phyloP scores from a whole-genome alignment of 2,329 filamentous ascomycete species.

The Ophiocordyceps robertsii region DNA sequence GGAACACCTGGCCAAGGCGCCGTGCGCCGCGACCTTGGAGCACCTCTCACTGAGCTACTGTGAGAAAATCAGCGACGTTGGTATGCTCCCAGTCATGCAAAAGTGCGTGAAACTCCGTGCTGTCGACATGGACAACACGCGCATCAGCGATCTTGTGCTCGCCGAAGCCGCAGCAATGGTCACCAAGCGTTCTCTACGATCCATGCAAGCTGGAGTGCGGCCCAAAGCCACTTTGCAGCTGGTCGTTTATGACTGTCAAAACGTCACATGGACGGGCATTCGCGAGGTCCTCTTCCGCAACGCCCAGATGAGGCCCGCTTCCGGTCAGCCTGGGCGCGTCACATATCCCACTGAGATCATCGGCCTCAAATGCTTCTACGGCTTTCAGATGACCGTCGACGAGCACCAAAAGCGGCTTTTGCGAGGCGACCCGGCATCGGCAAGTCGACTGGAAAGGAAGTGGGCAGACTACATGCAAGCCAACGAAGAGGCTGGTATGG shows the following conservation, averaged over 20 bases:
- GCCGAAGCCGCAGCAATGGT: constrained; percentile 76
- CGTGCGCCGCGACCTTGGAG: constrained; percentile 57
- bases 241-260: constrained; percentile 81
- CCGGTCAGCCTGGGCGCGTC: constrained; percentile 21
- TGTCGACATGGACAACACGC: constrained; percentile 86
- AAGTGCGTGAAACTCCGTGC: constrained; percentile 55
- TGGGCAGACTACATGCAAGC: constrained; percentile 95
- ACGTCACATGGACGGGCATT: constrained; percentile 85
- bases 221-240: constrained; percentile 56
- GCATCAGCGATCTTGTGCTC: constrained; percentile 74
- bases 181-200: constrained; percentile 41
- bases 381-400: constrained; percentile 88
- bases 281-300: constrained; percentile 80
- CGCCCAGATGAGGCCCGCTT: constrained; percentile 50
- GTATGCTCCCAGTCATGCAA: constrained; percentile 73
- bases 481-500: constrained; percentile 66
- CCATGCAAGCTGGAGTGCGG: constrained; percentile 21
- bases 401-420: constrained; percentile 83
- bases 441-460: constrained; percentile 69
- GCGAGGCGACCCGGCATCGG: constrained; percentile 59
- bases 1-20: constrained; percentile 60
- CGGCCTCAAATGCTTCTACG: constrained; percentile 83
- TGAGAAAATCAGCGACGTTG: constrained; percentile 68
- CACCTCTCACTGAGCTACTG: constrained; percentile 87
- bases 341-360: constrained; percentile 69